A percentile compares a stretch with the other conserved stretches of the same genome.
These are phyloP conservation scores for Beta corolliflora DNA, from an alignment of 179 eudicot species.

Conservation along the genomic window DNA sequence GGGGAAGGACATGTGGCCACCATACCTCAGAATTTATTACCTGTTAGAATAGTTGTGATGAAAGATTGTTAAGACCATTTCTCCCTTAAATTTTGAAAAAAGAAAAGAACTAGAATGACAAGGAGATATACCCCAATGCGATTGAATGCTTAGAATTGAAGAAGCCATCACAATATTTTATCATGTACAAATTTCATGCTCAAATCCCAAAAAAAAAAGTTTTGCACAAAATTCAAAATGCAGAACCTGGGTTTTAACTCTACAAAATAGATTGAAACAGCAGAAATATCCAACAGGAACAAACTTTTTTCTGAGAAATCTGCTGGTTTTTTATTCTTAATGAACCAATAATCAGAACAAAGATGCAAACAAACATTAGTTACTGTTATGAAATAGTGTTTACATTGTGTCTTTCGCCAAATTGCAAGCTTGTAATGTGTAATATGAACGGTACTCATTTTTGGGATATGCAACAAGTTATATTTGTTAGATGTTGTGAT, in stretches of 20 bases:
- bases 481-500: not conserved
- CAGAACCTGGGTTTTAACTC: not conserved
- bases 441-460: not conserved
- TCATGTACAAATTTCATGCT: not conserved
- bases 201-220: not conserved
- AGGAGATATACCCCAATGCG: not conserved
- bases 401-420: not conserved
- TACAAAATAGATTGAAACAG: not conserved
- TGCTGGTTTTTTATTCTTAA: not conserved
- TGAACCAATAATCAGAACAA: not conserved
- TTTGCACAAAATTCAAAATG: not conserved
- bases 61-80: not conserved
- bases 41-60: not conserved
- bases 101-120: not conserved
- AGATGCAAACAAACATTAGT: not conserved
- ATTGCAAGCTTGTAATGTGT: not conserved
- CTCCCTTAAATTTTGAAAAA: not conserved
- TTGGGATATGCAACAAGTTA: not conserved
- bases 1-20: not conserved
- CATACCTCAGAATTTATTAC: not conserved
- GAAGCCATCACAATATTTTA: not conserved
- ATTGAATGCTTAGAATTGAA: not conserved
- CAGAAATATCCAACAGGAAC: not conserved
- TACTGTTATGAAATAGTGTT: too few species aligned
- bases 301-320: not conserved